Conservation (phyloP, 1,139 yeast species). For the Zygosaccharomyces sapae region DNA sequence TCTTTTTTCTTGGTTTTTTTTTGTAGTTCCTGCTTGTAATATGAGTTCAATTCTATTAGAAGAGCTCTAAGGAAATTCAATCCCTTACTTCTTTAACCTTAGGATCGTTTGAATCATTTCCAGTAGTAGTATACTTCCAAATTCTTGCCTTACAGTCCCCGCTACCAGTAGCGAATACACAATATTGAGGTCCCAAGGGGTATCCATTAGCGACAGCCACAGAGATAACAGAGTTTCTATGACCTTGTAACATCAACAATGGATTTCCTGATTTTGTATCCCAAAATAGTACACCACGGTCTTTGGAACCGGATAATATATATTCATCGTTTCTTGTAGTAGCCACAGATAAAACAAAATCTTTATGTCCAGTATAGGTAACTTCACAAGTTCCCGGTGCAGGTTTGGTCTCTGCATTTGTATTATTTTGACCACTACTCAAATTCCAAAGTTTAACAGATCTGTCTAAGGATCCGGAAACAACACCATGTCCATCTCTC, state of each 20-base stretch:
- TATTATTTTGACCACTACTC: constrained; percentile 43
- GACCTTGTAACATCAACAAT: constrained; percentile 93
- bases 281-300: constrained; percentile 97
- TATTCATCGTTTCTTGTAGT: constrained; percentile 92
- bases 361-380: constrained; percentile 93
- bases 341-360: constrained; percentile 90
- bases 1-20: neutral
- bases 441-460: constrained; percentile 95
- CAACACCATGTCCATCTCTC: constrained; percentile 86
- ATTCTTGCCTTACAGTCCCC: constrained; percentile 98
- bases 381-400: constrained; percentile 71
- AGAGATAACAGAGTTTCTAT: constrained; percentile 90
- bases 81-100: constrained; percentile 21
- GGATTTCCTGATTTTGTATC: constrained; percentile 91
- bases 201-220: constrained; percentile 84
- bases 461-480: constrained; percentile 91
- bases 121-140: constrained; percentile 55
- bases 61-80: constrained; percentile 3
- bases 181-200: constrained; percentile 51
- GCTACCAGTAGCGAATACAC: constrained; percentile 92
- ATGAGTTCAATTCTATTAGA: neutral
- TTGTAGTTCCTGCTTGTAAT: neutral
- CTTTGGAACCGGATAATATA: constrained; percentile 91
- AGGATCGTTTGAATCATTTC: constrained; percentile 12
- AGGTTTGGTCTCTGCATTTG: constrained; percentile 37